Conservation (phyloP, 1,284 basidiomycete genomes). For the Coniferiporia sulphurascens region DNA sequence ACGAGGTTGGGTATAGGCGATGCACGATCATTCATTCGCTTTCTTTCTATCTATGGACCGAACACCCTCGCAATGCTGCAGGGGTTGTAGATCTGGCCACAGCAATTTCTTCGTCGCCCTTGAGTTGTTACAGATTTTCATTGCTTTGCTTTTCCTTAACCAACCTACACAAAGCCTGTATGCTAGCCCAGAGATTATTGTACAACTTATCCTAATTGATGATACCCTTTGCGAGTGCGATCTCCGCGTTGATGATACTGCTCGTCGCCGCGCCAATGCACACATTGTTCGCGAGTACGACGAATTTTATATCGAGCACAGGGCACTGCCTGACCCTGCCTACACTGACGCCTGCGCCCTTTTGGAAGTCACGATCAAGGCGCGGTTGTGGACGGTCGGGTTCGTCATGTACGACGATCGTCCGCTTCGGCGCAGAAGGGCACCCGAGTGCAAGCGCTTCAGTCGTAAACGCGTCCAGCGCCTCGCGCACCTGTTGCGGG, state of each 20-base stretch:
- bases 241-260: conserved; percentile 96
- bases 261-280: conserved; percentile 96
- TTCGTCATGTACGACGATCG: conserved; percentile 92
- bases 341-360: conserved; percentile 90
- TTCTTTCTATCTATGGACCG: neutral
- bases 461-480: conserved; percentile 69
- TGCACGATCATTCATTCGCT: neutral
- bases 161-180: neutral
- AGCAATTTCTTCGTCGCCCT: neutral
- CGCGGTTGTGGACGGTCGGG: conserved; percentile 92
- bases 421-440: conserved; percentile 82
- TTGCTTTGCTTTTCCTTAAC: conserved; percentile 1
- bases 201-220: conserved; percentile 25
- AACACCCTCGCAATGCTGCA: neutral
- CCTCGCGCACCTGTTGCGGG: conserved; percentile 84
- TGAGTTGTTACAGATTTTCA: conserved; percentile 1
- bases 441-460: conserved; percentile 79
- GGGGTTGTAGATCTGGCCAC: neutral
- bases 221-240: conserved; percentile 82
- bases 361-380: conserved; percentile 86
- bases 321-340: conserved; percentile 88
- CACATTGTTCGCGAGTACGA: conserved; percentile 93
- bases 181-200: conserved; percentile 7
- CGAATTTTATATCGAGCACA: conserved; percentile 95
- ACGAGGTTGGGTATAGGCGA: conserved; percentile 45